Conservation (phyloP, 345 rosid genomes). For the Salix brachista region DNA sequence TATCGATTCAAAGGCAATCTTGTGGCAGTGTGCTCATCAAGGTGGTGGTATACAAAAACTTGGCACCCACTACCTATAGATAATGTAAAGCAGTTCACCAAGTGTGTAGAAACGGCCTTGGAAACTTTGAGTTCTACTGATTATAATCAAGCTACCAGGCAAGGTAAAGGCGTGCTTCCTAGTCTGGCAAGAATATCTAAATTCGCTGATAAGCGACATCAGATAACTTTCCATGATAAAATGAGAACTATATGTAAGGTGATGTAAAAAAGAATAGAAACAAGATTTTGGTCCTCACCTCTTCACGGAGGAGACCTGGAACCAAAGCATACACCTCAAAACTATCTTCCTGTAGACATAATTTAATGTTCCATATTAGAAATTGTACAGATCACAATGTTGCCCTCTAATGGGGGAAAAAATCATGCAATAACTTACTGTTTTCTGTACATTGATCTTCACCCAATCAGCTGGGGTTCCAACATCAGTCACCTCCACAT, state of each 20-base stretch:
- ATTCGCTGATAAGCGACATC: background rate
- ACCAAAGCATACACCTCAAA: conserved; percentile 71
- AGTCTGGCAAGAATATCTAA: background rate
- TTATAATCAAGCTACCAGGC: background rate
- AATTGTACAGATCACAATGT: background rate
- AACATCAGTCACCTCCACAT: conserved; percentile 45
- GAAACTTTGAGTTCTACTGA: background rate
- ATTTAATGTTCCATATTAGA: background rate
- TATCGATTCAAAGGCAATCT: background rate
- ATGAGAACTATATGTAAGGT: background rate
- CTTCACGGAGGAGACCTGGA: conserved; percentile 73
- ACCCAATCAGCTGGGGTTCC: conserved; percentile 78
- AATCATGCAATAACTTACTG: conserved; percentile 38
- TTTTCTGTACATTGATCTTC: conserved; percentile 61
- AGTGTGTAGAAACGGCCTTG: background rate
- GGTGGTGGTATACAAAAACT: background rate
- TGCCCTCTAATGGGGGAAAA: background rate
- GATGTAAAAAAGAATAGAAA: background rate
- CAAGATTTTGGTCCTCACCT: conserved; percentile 31
- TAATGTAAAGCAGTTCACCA: background rate
- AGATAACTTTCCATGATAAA: background rate
- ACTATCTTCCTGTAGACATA: conserved; percentile 48
- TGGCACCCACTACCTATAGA: background rate
- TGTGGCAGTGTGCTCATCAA: background rate
- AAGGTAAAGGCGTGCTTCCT: background rate